phyloP scores from a whole-genome alignment of 2,329 filamentous ascomycete species.

The Tolypocladium album region DNA sequence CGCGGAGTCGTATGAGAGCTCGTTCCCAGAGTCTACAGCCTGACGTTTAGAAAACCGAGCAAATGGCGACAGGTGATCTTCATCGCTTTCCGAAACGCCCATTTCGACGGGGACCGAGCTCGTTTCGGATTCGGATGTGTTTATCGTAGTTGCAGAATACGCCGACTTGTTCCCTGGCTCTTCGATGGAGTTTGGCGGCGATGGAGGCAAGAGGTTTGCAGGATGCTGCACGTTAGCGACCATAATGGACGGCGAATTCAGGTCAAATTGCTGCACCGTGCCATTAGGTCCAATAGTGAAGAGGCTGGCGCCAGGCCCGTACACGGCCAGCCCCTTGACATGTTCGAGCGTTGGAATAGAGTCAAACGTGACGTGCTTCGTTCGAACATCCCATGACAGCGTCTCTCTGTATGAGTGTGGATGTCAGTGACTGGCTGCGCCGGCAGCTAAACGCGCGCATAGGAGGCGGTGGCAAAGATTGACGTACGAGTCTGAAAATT shows the following conservation, averaged over 20 bases:
- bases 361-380: slow-evolving; percentile 92
- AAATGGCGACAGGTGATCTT: slow-evolving; percentile 65
- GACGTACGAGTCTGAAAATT: slow-evolving; percentile 80
- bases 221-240: slow-evolving; percentile 82
- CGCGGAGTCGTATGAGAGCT: slow-evolving; percentile 45
- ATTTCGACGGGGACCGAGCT: slow-evolving; percentile 46
- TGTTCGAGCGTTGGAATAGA: slow-evolving; percentile 75
- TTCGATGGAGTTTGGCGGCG: slow-evolving; percentile 71
- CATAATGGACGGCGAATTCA: slow-evolving; percentile 71
- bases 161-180: slow-evolving; percentile 48
- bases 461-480: slow-evolving; percentile 11
- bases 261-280: slow-evolving; percentile 89
- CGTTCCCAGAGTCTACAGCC: slow-evolving; percentile 48
- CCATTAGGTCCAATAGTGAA: slow-evolving; percentile 85
- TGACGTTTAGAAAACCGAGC: slow-evolving; percentile 65
- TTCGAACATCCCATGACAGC: slow-evolving; percentile 91
- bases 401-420: slow-evolving; percentile 54
- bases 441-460: slow-evolving; percentile 36
- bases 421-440: slow-evolving; percentile 19
- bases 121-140: slow-evolving; percentile 42
- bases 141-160: slow-evolving; percentile 33
- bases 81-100: slow-evolving; percentile 62
- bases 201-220: slow-evolving; percentile 67
- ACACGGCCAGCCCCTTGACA: slow-evolving; percentile 73
- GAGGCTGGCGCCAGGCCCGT: slow-evolving; percentile 79